Evolutionary conservation across 805 yeast species (phyloP), one percentile per base, ranked within the genome.

Genomic region (Candida wancherniae): DNA sequence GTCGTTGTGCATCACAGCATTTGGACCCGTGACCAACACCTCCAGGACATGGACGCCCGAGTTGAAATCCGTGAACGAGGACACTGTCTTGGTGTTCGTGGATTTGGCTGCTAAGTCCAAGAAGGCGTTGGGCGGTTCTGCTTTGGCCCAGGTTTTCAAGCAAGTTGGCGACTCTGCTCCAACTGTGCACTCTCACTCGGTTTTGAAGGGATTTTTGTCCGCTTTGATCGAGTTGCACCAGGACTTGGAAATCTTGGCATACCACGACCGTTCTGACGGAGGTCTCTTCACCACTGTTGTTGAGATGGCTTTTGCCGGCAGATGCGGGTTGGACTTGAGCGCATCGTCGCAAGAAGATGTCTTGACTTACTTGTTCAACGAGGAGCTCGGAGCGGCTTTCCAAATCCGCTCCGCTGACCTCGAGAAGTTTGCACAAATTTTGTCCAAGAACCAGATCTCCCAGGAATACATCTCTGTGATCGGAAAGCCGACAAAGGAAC

Each of bases 281-380:
- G 98, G 98, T 54, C 68, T 90, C 52, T 64, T 88, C 36, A 79
- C 83, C 25, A 80, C 97, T 7, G 66, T 84, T 26, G 63, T 82
- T 25, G 98, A 92, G 66, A 92, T 92, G 97, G 95, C 96, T 1
- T 92, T 92, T 63, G 95, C 97, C 26, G 88, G 90, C 19, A 79
- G 97, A 65, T 74, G 77, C 31, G 98, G 98, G 42, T 55, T 88
- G 36, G 71, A 77, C 31, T 62, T 88, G 33, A 55, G 61, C 21
- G 38, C 80, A 22, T 48, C 53, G 12, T 55, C 63, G 8, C 51
- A 50, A 16, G 67, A 64, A 15, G 73, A 69, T 38, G 59, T 66
- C 9, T 65, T 77, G 33, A 60, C 80, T 9, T 67, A 70, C 19
- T 65, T 88, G 50, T 92, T 92, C 70, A 82, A 80, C 54, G 98